A percentile compares a stretch with the other conserved stretches of the same genome.
Evolutionary conservation across 371 early-diverging fungal species (phyloP).

Genomic region (Mortierella sp.): DNA sequence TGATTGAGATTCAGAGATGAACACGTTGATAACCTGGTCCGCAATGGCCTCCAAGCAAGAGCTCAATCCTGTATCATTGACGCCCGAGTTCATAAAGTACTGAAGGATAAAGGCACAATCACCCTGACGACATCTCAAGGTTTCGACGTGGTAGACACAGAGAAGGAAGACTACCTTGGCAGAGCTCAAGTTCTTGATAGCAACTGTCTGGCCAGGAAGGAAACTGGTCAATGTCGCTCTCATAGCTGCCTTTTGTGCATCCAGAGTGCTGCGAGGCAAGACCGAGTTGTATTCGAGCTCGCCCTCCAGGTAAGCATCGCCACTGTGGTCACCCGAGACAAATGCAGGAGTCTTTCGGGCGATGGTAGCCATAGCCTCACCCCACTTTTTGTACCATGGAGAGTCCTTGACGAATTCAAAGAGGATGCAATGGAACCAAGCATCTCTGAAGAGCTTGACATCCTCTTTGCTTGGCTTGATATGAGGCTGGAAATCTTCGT

Average conservation of each 20-base stretch:
- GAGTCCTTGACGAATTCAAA: conserved; percentile 81
- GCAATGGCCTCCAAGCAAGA: conserved; percentile 81
- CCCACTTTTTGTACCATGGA: conserved; percentile 85
- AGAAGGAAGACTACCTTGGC: conserved; percentile 85
- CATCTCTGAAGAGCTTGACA: conserved; percentile 80
- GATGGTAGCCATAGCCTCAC: conserved; percentile 70
- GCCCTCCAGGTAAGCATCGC: conserved; percentile 86
- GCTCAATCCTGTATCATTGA: conserved; percentile 75
- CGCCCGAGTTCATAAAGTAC: conserved; percentile 89
- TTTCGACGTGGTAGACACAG: conserved; percentile 87
- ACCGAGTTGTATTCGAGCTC: conserved; percentile 91
- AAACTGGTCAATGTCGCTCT: conserved; percentile 54
- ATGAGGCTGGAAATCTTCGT: conserved; percentile 71
- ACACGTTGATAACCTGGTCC: conserved; percentile 65
- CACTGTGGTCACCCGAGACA: conserved; percentile 68
- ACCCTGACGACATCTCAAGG: conserved; percentile 77
- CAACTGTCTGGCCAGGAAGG: conserved; percentile 61
- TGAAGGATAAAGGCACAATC: conserved; percentile 76
- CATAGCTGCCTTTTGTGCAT: conserved; percentile 60
- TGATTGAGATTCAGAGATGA: conserved; percentile 64
- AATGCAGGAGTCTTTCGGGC: conserved; percentile 90
- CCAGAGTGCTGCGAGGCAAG: conserved; percentile 75
- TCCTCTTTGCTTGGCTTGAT: conserved; percentile 71
- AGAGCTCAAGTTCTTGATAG: conserved; percentile 75
- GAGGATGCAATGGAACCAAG: conserved; percentile 90